phyloP scores from a whole-genome alignment of 1,139 yeast genomes.

The Pichia sp. region DNA sequence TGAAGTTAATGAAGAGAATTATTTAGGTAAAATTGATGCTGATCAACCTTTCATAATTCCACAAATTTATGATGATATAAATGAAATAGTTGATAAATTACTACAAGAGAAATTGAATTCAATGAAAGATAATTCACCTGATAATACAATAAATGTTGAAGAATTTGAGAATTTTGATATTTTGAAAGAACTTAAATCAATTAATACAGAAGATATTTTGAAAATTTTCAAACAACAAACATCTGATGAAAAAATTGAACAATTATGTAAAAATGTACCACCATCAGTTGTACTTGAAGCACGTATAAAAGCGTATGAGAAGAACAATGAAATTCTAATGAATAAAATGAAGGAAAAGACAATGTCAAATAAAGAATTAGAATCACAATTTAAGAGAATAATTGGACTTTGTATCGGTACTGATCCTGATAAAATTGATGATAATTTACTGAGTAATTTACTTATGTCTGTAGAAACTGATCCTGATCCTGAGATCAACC shows the following conservation, averaged over 20 bases:
- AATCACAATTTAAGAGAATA: constrained; percentile 79
- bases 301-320: constrained; percentile 69
- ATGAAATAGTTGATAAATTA: constrained; percentile 25
- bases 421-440: constrained; percentile 62
- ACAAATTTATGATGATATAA: constrained; percentile 46
- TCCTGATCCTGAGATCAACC: constrained; percentile 39
- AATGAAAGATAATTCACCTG: neutral
- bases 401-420: constrained; percentile 89
- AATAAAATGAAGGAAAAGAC: constrained; percentile 33
- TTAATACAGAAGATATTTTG: constrained; percentile 20
- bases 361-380: constrained; percentile 54
- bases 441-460: constrained; percentile 73
- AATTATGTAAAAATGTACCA: constrained; percentile 37
- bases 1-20: constrained; percentile 23
- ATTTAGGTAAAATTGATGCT: constrained; percentile 61
- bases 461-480: constrained; percentile 87
- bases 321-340: constrained; percentile 51
- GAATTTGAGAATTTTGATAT: neutral
- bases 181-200: constrained; percentile 14
- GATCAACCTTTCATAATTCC: constrained; percentile 77
- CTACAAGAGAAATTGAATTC: constrained; percentile 10
- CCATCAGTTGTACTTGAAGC: constrained; percentile 62
- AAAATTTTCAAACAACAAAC: constrained; percentile 24
- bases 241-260: constrained; percentile 2
- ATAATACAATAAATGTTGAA: neutral